Base-by-base conservation (phyloP, 2,329 filamentous ascomycete genomes). In the Diaporthe ampelina region DNA sequence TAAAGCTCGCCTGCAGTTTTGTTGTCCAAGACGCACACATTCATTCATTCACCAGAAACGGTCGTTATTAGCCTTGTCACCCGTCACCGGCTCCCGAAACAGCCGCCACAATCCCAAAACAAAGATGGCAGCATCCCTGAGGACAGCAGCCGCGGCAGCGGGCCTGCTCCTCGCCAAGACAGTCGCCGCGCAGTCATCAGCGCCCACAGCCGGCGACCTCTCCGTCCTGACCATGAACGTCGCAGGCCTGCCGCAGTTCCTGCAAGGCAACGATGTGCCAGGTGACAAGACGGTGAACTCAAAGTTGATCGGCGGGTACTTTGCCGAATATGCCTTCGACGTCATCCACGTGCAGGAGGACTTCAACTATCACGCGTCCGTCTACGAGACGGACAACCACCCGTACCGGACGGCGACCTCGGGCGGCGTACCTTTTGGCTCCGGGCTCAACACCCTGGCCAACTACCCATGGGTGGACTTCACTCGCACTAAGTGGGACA, bases 281-380 rank as follows among this genome's bases (percentile, higher is more conserved):
- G 91, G 91, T 29, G 88, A 92, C 81, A 93, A 93, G 82, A 82
- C 84, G 0, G 85, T 84, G 9, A 93, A 93, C 80, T 85, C 90
- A 1, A 83, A 83, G 13, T 80, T 82, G 37, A 92, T 93, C 65
- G 91, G 91, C 0, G 79, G 84, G 6, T 84, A 88, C 70, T 90
- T 93, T 77, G 83, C 88, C 7, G 76, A 88, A 78, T 88, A 91
- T 74, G 86, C 82, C 73, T 91, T 90, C 81, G 90, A 91, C 77
- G 82, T 93, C 37, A 90, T 93, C 79, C 86, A 94, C 76, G 83
- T 92, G 19, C 92, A 94, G 80, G 92, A 93, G 84, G 87, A 93
- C 80, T 93, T 93, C 85, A 92, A 92, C 82, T 93, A 90, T 81
- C 91, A 94, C 77, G 88, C 89, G 11, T 85, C 86, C 73, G 87